Percentiles rank a stretch among this genome's conserved stretches.
These are phyloP conservation scores for Penicillium psychrosexuale DNA, from an alignment of 2,329 filamentous ascomycete species.

Conservation along the genomic window DNA sequence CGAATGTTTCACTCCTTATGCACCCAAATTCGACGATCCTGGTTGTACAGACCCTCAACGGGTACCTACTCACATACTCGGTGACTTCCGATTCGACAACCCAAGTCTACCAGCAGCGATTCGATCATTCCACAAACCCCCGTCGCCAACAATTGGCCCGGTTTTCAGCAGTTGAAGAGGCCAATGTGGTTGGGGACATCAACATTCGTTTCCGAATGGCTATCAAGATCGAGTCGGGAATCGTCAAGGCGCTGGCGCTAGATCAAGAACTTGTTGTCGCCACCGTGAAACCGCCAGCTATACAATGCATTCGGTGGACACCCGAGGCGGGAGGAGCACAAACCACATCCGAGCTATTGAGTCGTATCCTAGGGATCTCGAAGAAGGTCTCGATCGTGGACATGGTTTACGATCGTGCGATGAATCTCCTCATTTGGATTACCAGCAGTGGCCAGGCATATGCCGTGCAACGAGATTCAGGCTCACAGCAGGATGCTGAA, in stretches of 20 bases:
- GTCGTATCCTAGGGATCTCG: constrained; percentile 79
- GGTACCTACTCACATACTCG: constrained; percentile 92
- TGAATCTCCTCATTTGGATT: constrained; percentile 93
- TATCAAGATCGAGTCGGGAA: constrained; percentile 95
- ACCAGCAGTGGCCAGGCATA: constrained; percentile 84
- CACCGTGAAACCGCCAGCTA: constrained; percentile 84
- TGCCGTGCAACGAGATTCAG: constrained; percentile 71
- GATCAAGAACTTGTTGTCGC: constrained; percentile 92
- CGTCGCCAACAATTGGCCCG: constrained; percentile 46
- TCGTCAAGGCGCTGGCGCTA: constrained; percentile 79
- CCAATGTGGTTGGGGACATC: constrained; percentile 76
- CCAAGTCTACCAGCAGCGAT: constrained; percentile 79
- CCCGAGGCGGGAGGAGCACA: constrained; percentile 78
- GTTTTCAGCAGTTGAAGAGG: constrained; percentile 73
- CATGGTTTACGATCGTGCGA: constrained; percentile 91
- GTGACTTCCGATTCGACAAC: constrained; percentile 79
- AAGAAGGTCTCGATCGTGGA: constrained; percentile 73
- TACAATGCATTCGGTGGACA: constrained; percentile 94
- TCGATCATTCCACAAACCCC: constrained; percentile 51
- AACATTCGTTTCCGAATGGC: constrained; percentile 94
- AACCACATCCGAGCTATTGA: constrained; percentile 85
- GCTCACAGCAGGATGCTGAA: constrained; percentile 42
- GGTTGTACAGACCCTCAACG: constrained; percentile 79
- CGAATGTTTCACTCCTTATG: constrained; percentile 78
- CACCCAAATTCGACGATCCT: constrained; percentile 90